Evolutionary conservation across 2,329 filamentous ascomycete species (phyloP).

Genomic region (Xylogone sp.): DNA sequence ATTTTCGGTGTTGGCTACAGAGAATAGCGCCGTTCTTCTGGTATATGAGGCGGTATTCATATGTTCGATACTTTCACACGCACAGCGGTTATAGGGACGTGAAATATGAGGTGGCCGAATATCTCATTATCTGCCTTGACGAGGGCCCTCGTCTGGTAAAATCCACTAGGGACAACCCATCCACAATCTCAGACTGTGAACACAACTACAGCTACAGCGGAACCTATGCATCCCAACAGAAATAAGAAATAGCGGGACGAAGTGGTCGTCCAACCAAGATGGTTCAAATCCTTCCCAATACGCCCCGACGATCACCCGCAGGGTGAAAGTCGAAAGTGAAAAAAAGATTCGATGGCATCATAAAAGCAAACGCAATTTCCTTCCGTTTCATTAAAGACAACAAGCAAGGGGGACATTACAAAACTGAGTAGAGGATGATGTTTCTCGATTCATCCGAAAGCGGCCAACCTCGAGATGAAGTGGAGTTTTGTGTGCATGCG

Average conservation of each 20-base stretch:
- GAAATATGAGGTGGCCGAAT: constrained; percentile 30
- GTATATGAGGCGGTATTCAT: too few relatives aligned
- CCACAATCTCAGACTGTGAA: constrained; percentile 27
- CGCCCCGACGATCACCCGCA: constrained; percentile 12
- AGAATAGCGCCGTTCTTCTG: too few relatives aligned
- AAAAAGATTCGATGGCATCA: constrained; percentile 9
- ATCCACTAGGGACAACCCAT: constrained; percentile 25
- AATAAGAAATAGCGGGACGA: constrained; percentile 25
- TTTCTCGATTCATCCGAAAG: constrained; percentile 36
- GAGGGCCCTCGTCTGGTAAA: constrained; percentile 24
- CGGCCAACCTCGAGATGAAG: constrained; percentile 41
- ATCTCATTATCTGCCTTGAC: constrained; percentile 29
- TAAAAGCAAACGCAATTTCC: constrained; percentile 28
- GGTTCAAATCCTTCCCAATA: constrained; percentile 13
- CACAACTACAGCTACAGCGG: constrained; percentile 26
- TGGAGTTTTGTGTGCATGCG: constrained; percentile 30
- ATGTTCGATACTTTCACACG: too few relatives aligned
- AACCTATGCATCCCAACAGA: constrained; percentile 30
- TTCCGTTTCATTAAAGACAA: constrained; percentile 24
- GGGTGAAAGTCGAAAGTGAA: constrained; percentile 9
- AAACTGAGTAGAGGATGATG: constrained; percentile 31
- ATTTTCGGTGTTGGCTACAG: too few relatives aligned
- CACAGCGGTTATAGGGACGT: not conserved
- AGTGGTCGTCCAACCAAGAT: constrained; percentile 27
- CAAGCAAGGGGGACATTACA: constrained; percentile 32